Evolutionary conservation across 257 asterid genomes (phyloP).

Genomic region (Solanum pennellii): DNA sequence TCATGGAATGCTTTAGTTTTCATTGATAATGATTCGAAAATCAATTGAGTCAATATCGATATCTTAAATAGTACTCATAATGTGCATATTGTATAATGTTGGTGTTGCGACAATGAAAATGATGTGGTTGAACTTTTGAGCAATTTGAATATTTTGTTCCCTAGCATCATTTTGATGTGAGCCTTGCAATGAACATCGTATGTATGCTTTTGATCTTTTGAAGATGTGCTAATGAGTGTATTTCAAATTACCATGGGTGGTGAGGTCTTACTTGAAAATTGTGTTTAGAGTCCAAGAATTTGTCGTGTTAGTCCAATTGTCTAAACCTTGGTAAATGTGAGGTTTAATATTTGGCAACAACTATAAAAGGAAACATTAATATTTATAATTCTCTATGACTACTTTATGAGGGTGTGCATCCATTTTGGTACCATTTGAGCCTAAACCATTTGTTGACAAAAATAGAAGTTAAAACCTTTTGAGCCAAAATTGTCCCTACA

Average conservation of each 20-base stretch:
- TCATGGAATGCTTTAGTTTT: too few species aligned
- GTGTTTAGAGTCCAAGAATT: not conserved
- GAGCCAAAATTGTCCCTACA: not conserved
- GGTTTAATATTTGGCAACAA: not conserved
- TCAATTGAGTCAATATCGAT: not conserved
- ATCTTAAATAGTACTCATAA: not conserved
- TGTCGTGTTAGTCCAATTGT: not conserved
- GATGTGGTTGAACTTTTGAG: not conserved
- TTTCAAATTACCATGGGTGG: not conserved
- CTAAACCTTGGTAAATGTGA: not conserved
- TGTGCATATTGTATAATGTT: not conserved
- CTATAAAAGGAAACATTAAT: not conserved
- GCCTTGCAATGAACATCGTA: not conserved
- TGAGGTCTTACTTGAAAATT: not conserved
- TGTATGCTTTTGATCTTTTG: not conserved
- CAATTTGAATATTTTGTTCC: not conserved
- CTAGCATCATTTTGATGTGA: not conserved
- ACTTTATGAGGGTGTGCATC: not conserved
- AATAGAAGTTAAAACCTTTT: not conserved
- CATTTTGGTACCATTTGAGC: not conserved
- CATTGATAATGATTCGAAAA: not conserved
- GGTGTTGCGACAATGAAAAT: not conserved
- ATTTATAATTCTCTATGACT: not conserved
- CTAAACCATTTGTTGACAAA: not conserved
- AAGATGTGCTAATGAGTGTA: not conserved